Percentiles rank a stretch among this genome's conserved stretches.
Evolutionary conservation across 176 grass and related monocot genomes (phyloP).

Genomic region (Oryza glaberrima): DNA sequence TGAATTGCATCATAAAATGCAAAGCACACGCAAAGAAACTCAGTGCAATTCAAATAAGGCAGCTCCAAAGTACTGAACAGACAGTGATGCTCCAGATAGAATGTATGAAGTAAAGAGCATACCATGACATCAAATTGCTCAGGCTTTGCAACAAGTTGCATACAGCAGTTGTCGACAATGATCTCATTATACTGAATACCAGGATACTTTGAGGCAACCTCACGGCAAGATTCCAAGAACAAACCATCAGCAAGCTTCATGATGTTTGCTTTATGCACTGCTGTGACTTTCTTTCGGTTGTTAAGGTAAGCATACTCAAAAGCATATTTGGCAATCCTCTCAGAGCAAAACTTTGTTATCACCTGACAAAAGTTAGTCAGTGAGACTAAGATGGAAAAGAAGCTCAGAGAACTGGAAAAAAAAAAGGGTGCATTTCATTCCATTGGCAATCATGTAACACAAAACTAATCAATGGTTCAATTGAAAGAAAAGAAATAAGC

Average conservation of each 20-base stretch:
- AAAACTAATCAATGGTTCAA: not conserved
- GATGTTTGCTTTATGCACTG: conserved; percentile 97
- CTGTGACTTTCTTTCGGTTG: conserved; percentile 94
- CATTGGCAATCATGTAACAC: not conserved
- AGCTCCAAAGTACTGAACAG: not conserved
- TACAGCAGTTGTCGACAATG: conserved; percentile 95
- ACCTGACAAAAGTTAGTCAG: conserved; percentile 74
- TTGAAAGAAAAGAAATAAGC: not conserved
- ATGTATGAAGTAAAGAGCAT: conserved; percentile 31
- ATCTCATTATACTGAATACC: conserved; percentile 94
- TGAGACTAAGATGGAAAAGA: conserved; percentile 38
- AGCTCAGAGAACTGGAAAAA: conserved; percentile 15
- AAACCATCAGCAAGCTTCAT: conserved; percentile 99
- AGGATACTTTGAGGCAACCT: conserved; percentile 87
- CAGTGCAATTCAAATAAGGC: not conserved
- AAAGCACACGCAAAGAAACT: not conserved
- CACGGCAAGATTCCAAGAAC: conserved; percentile 94
- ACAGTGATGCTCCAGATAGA: not conserved
- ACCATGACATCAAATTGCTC: conserved; percentile 97
- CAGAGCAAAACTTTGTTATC: conserved; percentile 97
- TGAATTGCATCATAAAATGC: not conserved
- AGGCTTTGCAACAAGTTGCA: conserved; percentile 97
- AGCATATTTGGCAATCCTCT: conserved; percentile 92
- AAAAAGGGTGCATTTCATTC: conserved; percentile 12
- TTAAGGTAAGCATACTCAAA: conserved; percentile 98